Evolutionary conservation across 148 eudicot genomes (phyloP).

Genomic region (Selenicereus undatus): DNA sequence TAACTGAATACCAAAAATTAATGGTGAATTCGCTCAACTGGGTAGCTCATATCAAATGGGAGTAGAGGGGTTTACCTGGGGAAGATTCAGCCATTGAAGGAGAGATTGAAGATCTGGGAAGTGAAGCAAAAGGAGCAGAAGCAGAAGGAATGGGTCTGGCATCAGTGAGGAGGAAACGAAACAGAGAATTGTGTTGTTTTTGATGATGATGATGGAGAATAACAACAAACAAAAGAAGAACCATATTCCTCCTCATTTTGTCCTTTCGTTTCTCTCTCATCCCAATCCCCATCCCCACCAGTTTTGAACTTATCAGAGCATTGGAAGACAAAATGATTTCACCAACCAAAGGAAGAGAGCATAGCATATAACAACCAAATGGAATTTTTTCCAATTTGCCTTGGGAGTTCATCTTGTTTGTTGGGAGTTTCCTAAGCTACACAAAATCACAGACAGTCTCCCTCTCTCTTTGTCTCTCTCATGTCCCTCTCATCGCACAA

Average conservation of each 20-base stretch:
- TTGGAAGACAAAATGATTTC: conserved; percentile 1
- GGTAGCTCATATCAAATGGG: too few species aligned
- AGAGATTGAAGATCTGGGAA: conserved; percentile 26
- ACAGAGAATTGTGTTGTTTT: conserved; percentile 13
- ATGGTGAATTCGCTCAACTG: background rate
- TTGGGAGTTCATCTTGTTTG: background rate
- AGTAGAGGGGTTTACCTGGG: conserved; percentile 32
- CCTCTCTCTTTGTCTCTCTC: conserved; percentile 1
- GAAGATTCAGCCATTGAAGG: conserved; percentile 43
- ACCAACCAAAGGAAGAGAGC: background rate
- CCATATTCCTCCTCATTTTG: conserved; percentile 14
- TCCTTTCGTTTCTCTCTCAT: conserved; percentile 7
- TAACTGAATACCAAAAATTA: background rate
- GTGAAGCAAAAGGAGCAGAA: conserved; percentile 24
- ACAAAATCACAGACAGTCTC: background rate
- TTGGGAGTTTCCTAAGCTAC: background rate
- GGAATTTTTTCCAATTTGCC: background rate
- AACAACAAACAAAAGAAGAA: conserved; percentile 23
- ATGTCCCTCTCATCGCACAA: background rate
- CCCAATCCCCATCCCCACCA: background rate
- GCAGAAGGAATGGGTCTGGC: conserved; percentile 33
- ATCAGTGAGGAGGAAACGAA: conserved; percentile 16
- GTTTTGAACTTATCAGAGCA: background rate
- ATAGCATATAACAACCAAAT: background rate
- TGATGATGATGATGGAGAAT: conserved; percentile 18